These are phyloP conservation scores for Calcarisporium arbuscula DNA, from an alignment of 2,329 filamentous ascomycete genomes.

Conservation along the genomic window DNA sequence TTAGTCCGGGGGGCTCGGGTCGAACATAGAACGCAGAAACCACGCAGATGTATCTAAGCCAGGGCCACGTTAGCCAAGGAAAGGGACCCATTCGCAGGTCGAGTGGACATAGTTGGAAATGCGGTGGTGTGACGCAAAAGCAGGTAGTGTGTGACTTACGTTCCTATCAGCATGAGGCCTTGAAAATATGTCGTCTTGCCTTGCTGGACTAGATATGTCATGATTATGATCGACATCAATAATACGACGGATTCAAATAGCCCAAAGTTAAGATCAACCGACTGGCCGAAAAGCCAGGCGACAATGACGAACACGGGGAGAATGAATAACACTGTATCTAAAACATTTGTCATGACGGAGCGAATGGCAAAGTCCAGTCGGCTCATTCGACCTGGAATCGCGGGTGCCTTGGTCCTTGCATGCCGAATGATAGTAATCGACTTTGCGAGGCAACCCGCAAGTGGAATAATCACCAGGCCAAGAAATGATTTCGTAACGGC, in stretches of 20 bases:
- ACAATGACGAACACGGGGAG: slow-evolving; percentile 6
- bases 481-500: slow-evolving; percentile 4
- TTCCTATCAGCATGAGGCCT: slow-evolving; percentile 13
- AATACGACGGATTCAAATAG: slow-evolving; percentile 11
- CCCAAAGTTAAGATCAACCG: slow-evolving; percentile 10
- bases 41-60: slow-evolving; percentile 10
- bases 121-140: not conserved
- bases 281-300: slow-evolving; percentile 4
- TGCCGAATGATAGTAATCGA: slow-evolving; percentile 5
- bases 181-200: slow-evolving; percentile 13
- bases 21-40: slow-evolving; percentile 10
- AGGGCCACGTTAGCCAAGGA: no score
- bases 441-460: slow-evolving; percentile 4
- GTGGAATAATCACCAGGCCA: slow-evolving; percentile 4
- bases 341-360: slow-evolving; percentile 8
- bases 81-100: no score
- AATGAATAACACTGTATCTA: slow-evolving; percentile 7
- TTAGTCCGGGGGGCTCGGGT: slow-evolving; percentile 6
- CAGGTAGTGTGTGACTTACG: slow-evolving; percentile 6
- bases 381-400: slow-evolving; percentile 3
- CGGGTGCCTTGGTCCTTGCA: not conserved
- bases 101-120: no score
- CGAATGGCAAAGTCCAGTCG: slow-evolving; percentile 7
- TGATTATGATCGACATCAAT: slow-evolving; percentile 10
- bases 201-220: slow-evolving; percentile 12